Evolutionary conservation across 1,139 yeast genomes (phyloP).

Genomic region (Blastobotrys elegans): DNA sequence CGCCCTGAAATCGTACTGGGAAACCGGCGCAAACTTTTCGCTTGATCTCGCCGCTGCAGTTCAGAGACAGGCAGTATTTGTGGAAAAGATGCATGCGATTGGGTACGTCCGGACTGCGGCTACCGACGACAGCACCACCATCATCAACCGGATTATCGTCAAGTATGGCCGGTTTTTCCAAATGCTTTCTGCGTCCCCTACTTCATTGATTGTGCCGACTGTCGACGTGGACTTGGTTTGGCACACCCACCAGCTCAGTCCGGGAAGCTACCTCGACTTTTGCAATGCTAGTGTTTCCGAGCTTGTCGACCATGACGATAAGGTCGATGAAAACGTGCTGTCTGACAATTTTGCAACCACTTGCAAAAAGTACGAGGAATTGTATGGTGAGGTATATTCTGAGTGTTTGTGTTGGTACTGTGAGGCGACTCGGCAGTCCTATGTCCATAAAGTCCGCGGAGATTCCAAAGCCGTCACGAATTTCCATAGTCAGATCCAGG

Average conservation of each 20-base stretch:
- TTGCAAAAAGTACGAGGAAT: slow-evolving; percentile 24
- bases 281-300: slow-evolving; percentile 20
- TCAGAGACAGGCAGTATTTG: slow-evolving; percentile 36
- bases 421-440: slow-evolving; percentile 22
- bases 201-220: slow-evolving; percentile 33
- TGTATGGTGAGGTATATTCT: slow-evolving; percentile 30
- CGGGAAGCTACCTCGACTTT: slow-evolving; percentile 29
- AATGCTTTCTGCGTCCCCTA: slow-evolving; percentile 21
- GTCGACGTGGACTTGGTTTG: slow-evolving; percentile 41
- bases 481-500: background rate
- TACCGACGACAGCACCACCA: slow-evolving; percentile 19
- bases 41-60: slow-evolving; percentile 36
- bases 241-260: slow-evolving; percentile 40
- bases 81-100: slow-evolving; percentile 32
- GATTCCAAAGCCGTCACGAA: background rate
- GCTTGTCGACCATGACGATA: slow-evolving; percentile 35
- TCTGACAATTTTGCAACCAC: slow-evolving; percentile 29
- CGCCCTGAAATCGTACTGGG: slow-evolving; percentile 25
- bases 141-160: slow-evolving; percentile 5
- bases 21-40: slow-evolving; percentile 18
- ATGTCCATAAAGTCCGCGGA: background rate
- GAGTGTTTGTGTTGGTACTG: slow-evolving; percentile 35
- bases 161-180: slow-evolving; percentile 35
- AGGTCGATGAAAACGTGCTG: slow-evolving; percentile 28
- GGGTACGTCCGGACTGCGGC: slow-evolving; percentile 33